phyloP scores from a whole-genome alignment of 768 basidiomycete species.

The Mycena kentingensis region DNA sequence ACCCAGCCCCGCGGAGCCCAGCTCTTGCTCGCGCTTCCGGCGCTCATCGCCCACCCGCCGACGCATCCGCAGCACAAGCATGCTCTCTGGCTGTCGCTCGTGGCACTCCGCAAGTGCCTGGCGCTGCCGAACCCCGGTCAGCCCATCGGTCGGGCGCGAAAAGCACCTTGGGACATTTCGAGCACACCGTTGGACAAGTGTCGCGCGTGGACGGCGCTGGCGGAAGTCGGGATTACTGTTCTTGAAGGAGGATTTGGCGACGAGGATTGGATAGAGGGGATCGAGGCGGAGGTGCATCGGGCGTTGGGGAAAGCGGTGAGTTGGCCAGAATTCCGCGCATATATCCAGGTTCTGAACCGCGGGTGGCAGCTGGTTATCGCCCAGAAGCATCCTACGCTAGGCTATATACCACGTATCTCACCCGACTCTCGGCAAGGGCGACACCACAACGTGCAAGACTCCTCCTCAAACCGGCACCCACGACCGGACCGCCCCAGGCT shows the following conservation, averaged over 20 bases:
- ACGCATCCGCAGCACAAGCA: conserved; percentile 55
- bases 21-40: conserved; percentile 66
- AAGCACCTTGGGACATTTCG: not conserved
- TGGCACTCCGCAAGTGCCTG: conserved; percentile 60
- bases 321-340: conserved; percentile 12
- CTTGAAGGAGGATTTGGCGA: conserved; percentile 49
- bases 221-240: conserved; percentile 66
- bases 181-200: conserved; percentile 46
- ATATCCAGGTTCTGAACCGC: not conserved
- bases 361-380: conserved; percentile 49
- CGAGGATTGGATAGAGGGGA: conserved; percentile 46
- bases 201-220: conserved; percentile 67
- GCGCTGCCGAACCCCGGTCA: conserved; percentile 49
- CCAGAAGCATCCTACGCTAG: conserved; percentile 68
- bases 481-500: conserved; percentile 2
- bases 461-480: conserved; percentile 2
- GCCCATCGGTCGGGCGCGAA: conserved; percentile 32
- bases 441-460: conserved; percentile 16
- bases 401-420: conserved; percentile 58
- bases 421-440: conserved; percentile 57
- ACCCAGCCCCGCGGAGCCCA: conserved; percentile 1
- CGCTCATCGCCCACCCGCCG: conserved; percentile 63
- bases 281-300: conserved; percentile 64
- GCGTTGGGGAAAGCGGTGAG: conserved; percentile 72
- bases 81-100: conserved; percentile 57